Evolutionary conservation across 1,284 basidiomycete genomes (phyloP), one percentile per base, ranked within the genome.

Genomic region (Erythrobasidium hasegawianum): DNA sequence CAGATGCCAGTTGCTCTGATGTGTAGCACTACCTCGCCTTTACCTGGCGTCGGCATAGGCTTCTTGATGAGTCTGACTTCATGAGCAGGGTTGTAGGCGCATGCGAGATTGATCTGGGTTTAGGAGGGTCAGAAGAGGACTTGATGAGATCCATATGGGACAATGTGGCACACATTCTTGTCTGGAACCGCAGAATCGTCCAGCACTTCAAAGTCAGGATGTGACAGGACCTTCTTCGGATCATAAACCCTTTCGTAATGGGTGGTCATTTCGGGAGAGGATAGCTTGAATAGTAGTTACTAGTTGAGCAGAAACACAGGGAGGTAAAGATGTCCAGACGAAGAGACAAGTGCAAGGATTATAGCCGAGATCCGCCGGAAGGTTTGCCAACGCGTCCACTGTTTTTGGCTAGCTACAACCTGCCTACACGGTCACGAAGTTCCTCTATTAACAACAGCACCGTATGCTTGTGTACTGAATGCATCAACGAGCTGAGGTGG

Each of bases 11-110:
- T 53, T 3, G 50, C 50, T 7, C 16, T n/a, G 26, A 53, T 26
- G 20, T 53, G 50, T 13, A 81, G 75, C 13, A 80, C 71, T 14
- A 76, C 78, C 69, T 81, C 78, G 1, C 79, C 79, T 27, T 69
- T 66, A 0, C 78, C 74, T 16, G 79, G 72, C 33, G 66, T 71
- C 0, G 75, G 74, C 33, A 67, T 67, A 2, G 79, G 79, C 72
- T 80, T 80, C 29, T 74, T 65, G 27, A 80, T 73, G 70, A 80
- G 70, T 65, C 79, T 73, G 7, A 80, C 72, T 70, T 80, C 76
- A 8, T 53, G 27, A 2, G 27, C 13, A 2, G 22, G 26, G n/a
- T 38, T 38, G 39, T 55, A 55, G 18, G 59, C 50, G 41, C 50
- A 62, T 11, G 22, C 14, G 2, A 55, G 59, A 26, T 69, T 68